Evolutionary conservation across 225 moss, liverwort and hornwort species (phyloP), one percentile per base, ranked within the genome.

Genomic region (Sphagnum contortum): DNA sequence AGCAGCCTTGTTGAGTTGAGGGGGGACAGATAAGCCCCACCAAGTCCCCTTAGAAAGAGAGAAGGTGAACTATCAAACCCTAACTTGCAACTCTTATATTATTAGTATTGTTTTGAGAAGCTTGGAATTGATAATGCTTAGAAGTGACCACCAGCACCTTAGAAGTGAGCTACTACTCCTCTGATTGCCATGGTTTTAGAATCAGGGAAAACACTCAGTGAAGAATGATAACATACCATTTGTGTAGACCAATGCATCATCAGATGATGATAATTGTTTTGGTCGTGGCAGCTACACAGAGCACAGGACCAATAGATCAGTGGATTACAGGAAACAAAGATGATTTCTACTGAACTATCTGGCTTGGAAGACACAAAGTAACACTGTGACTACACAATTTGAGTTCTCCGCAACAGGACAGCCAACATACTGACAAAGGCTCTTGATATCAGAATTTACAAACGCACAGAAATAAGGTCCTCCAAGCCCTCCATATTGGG

Each of bases 391-490:
- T 64, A 10, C 5, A n/a, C 50, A 14, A 64, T 45, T 7, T 44
- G 50, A 45, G 12, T 3, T 47, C 3, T 46, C 3, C 51, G 56
- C 12, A 63, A 62, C 65, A 63, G 6, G 57, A 62, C 49, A 72
- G 7, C 52, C 9, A 52, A 9, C 7, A 52, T 52, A 9, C 9
- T 5, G 52, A 6, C 9, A 9, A 9, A 52, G 52, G 52, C 52
- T 5, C 6, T 5, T 5, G 9, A 52, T 52, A 9, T 62, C 10
- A 14, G 62, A 51, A 14, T 8, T 10, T 57, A 60, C n/a, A 68
- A 14, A 68, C 70, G 79, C 65, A 90, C 92, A 78, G 64, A 71
- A 49, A 98, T 71, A 67, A 98, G 69, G 67, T 79, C 87, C 57
- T 86, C 85, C 29, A 86, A 69, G 12, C 76, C 85, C 53, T 81